Percentiles rank a stretch among this genome's conserved stretches.
Evolutionary conservation across 2,329 filamentous ascomycete species (phyloP).

Genomic region (Aspergillus pseudoterreus): DNA sequence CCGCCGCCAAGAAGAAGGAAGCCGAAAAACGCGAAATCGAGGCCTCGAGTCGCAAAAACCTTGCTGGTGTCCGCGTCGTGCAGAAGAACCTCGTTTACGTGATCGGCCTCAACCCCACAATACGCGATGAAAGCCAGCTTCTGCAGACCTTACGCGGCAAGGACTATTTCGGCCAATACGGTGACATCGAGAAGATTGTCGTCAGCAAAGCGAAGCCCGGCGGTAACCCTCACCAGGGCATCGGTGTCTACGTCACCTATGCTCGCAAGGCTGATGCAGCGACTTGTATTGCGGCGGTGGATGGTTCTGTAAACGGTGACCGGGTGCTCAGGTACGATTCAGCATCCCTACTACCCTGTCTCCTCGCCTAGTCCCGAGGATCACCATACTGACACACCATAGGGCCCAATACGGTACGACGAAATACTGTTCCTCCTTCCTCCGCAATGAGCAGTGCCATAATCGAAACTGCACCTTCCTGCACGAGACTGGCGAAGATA

Average conservation of each 20-base stretch:
- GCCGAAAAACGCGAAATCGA: constrained; percentile 95
- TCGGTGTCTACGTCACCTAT: constrained; percentile 98
- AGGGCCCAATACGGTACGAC: constrained; percentile 81
- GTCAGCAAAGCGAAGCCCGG: constrained; percentile 91
- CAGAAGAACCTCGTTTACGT: constrained; percentile 99
- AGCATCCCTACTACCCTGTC: background rate
- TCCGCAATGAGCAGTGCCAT: constrained; percentile 89
- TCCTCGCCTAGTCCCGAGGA: background rate
- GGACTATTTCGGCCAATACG: constrained; percentile 97
- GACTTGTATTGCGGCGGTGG: constrained; percentile 84
- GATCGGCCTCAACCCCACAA: constrained; percentile 85
- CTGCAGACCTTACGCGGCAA: constrained; percentile 83
- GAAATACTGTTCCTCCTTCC: constrained; percentile 96
- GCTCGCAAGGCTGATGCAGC: constrained; percentile 86
- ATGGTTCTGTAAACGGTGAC: constrained; percentile 88
- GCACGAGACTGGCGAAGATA: constrained; percentile 96
- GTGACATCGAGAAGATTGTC: constrained; percentile 97
- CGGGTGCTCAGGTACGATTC: constrained; percentile 68
- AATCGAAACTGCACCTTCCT: constrained; percentile 98
- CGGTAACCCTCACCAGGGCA: constrained; percentile 68
- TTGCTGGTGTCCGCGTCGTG: constrained; percentile 90
- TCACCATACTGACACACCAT: constrained; percentile 6
- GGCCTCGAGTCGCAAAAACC: constrained; percentile 89
- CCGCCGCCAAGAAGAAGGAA: constrained; percentile 86
- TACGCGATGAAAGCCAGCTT: constrained; percentile 80